Percentiles rank a stretch among this genome's conserved stretches.
Conservation (phyloP, 2,329 filamentous ascomycete species). For the Paecilomyces dactylethromorphus region DNA sequence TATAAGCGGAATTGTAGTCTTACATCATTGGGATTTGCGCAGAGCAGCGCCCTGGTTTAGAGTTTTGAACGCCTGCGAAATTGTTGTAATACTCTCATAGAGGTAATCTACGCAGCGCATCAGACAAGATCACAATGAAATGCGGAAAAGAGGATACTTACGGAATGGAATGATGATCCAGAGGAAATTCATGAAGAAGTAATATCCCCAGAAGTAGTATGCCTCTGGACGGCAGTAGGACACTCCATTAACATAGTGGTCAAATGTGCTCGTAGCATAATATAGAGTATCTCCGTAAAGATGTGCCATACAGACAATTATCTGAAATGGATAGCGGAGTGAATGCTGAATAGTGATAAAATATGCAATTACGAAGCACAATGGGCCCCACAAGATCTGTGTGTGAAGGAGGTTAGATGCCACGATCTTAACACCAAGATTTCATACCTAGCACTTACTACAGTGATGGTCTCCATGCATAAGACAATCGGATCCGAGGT, state of each 20-base stretch:
- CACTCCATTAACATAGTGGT: constrained; percentile 48
- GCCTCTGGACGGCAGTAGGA: constrained; percentile 56
- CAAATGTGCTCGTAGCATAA: constrained; percentile 57
- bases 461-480: constrained; percentile 79
- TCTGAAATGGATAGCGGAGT: constrained; percentile 53
- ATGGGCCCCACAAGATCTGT: constrained; percentile 55
- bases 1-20: neutral
- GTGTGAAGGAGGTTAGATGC: neutral
- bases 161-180: constrained; percentile 58
- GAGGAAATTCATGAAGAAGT: constrained; percentile 59
- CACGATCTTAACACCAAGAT: neutral
- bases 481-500: constrained; percentile 76
- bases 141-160: constrained; percentile 28
- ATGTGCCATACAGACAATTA: constrained; percentile 57
- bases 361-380: constrained; percentile 52
- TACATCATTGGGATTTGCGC: neutral
- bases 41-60: neutral
- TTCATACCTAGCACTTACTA: constrained; percentile 45
- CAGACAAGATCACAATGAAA: neutral
- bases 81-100: neutral
- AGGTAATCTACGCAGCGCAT: neutral
- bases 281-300: constrained; percentile 60
- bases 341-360: constrained; percentile 49
- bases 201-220: constrained; percentile 62
- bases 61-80: neutral